phyloP scores from a whole-genome alignment of 2,329 filamentous ascomycete genomes.

The Fusarium sp. region DNA sequence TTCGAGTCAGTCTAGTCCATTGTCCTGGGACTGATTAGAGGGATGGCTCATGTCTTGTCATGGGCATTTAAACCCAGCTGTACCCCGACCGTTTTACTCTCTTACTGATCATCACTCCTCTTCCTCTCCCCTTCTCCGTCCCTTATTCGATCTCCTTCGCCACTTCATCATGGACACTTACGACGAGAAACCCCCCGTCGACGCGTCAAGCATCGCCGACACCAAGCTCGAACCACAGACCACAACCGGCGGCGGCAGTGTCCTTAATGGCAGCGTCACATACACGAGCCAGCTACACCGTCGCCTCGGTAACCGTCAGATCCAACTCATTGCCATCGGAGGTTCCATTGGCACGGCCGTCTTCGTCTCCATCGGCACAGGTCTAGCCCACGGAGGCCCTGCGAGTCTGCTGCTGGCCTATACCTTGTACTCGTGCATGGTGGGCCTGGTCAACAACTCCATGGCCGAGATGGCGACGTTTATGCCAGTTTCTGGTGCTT shows the following conservation, averaged over 20 bases:
- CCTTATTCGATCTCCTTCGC: not conserved
- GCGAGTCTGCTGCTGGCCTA: conserved; percentile 6
- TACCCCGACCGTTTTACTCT: not conserved
- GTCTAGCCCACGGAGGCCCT: not conserved
- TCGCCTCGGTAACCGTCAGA: conserved; percentile 8
- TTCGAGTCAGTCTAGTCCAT: not conserved
- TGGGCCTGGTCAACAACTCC: conserved; percentile 9
- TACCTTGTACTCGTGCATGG: conserved; percentile 6
- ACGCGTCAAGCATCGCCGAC: not conserved
- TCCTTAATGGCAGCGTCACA: not conserved
- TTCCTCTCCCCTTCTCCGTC: no score
- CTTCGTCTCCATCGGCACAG: conserved; percentile 13
- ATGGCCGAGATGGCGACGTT: conserved; percentile 12
- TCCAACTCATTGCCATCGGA: conserved; percentile 13
- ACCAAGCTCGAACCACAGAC: not conserved
- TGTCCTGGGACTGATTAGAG: not conserved
- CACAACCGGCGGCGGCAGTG: not conserved
- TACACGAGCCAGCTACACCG: conserved; percentile 8
- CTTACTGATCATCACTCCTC: not conserved
- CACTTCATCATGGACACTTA: conserved; percentile 5
- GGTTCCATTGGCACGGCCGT: conserved; percentile 5
- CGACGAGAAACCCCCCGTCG: conserved; percentile 5
- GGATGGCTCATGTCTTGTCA: not conserved
- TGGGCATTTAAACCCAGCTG: conserved; percentile 4
- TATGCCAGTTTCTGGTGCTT: conserved; percentile 6